A percentile compares a stretch with the other conserved stretches of the same genome.
These are phyloP conservation scores for Miscanthus sacchariflorus DNA, from an alignment of 202 grass and related monocot species.

Conservation along the genomic window DNA sequence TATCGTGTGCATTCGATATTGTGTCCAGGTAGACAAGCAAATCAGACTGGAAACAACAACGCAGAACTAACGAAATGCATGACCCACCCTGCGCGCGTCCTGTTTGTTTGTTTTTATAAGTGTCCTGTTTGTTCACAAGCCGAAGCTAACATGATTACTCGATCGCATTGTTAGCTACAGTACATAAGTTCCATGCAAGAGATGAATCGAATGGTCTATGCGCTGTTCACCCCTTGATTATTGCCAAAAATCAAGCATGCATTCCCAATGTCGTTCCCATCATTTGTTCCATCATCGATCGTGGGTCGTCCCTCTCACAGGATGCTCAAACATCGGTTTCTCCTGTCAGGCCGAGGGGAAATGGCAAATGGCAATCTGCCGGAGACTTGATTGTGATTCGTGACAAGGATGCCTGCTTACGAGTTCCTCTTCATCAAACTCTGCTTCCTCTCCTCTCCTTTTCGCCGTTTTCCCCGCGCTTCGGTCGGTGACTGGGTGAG, in stretches of 20 bases:
- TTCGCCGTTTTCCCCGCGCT: constrained; percentile 13
- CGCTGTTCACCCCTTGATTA: not conserved
- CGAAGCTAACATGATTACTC: not conserved
- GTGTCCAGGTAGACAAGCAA: no score
- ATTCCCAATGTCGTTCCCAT: not conserved
- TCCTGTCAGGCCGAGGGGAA: constrained; percentile 1
- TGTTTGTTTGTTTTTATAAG: not conserved
- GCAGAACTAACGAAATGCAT: not conserved
- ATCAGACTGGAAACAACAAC: no score
- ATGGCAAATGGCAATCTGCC: not conserved
- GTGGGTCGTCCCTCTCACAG: constrained; percentile 9
- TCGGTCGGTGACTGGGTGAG: not conserved
- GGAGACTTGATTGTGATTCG: constrained; percentile 18
- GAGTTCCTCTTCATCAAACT: not conserved
- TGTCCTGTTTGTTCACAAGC: not conserved
- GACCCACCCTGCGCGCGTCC: not conserved
- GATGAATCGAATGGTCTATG: not conserved
- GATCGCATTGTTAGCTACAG: not conserved
- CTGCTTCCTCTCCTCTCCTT: not conserved
- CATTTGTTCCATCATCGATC: not conserved
- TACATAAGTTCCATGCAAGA: not conserved
- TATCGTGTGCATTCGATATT: no score
- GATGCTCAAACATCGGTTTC: constrained; percentile 21
- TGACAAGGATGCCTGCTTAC: constrained; percentile 13
- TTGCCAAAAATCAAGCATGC: not conserved